phyloP scores from a whole-genome alignment of 192 early-diverging fungal genomes.

The Bifiguratus adelaidae region DNA sequence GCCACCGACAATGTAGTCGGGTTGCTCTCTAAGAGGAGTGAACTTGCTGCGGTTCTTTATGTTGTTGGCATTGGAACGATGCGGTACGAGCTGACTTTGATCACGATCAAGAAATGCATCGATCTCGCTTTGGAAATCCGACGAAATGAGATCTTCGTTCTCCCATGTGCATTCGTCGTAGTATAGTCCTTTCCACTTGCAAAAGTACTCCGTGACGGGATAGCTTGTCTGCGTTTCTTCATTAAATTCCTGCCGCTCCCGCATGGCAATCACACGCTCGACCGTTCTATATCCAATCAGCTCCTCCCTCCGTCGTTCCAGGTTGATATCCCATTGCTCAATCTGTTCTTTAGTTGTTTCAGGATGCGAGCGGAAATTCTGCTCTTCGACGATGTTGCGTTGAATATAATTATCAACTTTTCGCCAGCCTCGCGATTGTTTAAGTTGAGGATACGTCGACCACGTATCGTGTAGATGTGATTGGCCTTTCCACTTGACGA shows the following conservation, averaged over 20 bases:
- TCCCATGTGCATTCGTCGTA: slow-evolving; percentile 94
- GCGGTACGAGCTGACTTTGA: slow-evolving; percentile 60
- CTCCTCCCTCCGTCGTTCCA: slow-evolving; percentile 68
- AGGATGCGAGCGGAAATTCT: slow-evolving; percentile 44
- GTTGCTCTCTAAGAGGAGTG: slow-evolving; percentile 66
- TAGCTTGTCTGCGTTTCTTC: slow-evolving; percentile 14
- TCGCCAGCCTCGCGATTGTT: slow-evolving; percentile 70
- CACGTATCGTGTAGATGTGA: slow-evolving; percentile 90
- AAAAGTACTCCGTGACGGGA: slow-evolving; percentile 73
- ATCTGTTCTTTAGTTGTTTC: slow-evolving; percentile 77
- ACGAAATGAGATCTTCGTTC: slow-evolving; percentile 49
- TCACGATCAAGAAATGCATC: slow-evolving; percentile 78
- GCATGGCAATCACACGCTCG: slow-evolving; percentile 77
- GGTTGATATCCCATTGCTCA: slow-evolving; percentile 76
- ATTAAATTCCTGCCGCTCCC: slow-evolving; percentile 31
- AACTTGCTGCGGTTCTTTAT: slow-evolving; percentile 63
- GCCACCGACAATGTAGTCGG: slow-evolving; percentile 74
- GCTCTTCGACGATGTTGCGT: slow-evolving; percentile 47
- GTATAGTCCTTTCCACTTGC: slow-evolving; percentile 83
- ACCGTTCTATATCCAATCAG: slow-evolving; percentile 79
- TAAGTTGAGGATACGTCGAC: slow-evolving; percentile 60
- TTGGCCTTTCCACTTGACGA: slow-evolving; percentile 92
- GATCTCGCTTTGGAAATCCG: slow-evolving; percentile 71
- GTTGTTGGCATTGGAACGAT: slow-evolving; percentile 39
- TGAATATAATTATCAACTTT: slow-evolving; percentile 84